Evolutionary conservation across 2,329 filamentous ascomycete genomes (phyloP).

Genomic region (Didymella keratinophila): DNA sequence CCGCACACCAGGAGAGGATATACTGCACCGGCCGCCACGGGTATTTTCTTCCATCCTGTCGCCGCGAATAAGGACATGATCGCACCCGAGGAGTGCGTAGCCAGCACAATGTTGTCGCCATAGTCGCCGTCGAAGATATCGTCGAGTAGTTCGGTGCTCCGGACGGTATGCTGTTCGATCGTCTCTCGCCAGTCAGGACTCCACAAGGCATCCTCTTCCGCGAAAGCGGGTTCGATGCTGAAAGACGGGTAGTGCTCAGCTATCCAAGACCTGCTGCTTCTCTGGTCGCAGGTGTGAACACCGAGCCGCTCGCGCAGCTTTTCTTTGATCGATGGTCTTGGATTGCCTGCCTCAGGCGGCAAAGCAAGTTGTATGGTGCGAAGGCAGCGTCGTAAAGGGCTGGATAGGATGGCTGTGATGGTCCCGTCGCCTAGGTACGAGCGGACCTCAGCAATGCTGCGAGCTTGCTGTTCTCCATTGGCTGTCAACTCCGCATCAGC

Average conservation of each 20-base stretch:
- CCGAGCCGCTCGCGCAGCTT: conserved; percentile 68
- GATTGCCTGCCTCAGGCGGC: conserved; percentile 52
- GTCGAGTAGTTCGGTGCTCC: conserved; percentile 50
- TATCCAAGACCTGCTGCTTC: conserved; percentile 62
- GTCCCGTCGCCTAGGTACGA: conserved; percentile 43
- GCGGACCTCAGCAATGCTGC: conserved; percentile 65
- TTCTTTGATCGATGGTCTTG: conserved; percentile 64
- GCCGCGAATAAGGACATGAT: conserved; percentile 62
- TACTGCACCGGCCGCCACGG: conserved; percentile 22
- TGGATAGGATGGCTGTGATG: no score
- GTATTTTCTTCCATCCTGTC: conserved; percentile 50
- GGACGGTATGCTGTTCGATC: not conserved
- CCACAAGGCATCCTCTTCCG: conserved; percentile 61
- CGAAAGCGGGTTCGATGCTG: conserved; percentile 65
- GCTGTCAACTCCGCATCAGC: conserved; percentile 54
- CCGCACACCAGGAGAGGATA: conserved; percentile 26
- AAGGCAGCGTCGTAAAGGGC: conserved; percentile 62
- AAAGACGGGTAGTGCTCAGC: conserved; percentile 58
- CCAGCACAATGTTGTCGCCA: conserved; percentile 58
- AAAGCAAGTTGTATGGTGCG: conserved; percentile 68
- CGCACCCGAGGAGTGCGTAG: conserved; percentile 63
- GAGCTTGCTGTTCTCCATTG: conserved; percentile 63
- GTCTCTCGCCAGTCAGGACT: conserved; percentile 34
- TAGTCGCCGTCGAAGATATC: conserved; percentile 58
- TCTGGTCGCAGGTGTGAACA: conserved; percentile 70